A percentile compares a stretch with the other conserved stretches of the same genome.
Evolutionary conservation across 305 asterid genomes (phyloP).

Genomic region (Fraxinus greggii): DNA sequence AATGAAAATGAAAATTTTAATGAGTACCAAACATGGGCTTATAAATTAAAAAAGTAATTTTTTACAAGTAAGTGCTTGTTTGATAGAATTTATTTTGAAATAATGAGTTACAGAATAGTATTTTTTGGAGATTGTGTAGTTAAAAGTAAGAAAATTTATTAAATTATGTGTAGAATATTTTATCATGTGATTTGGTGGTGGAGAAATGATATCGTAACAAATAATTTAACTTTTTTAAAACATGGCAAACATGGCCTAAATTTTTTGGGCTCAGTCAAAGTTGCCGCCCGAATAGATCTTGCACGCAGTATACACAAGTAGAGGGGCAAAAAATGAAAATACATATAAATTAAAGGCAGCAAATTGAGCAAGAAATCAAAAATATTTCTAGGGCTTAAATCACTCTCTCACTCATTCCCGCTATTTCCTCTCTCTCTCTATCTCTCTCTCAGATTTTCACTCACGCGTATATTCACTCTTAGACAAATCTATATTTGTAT

Average conservation of each 20-base stretch:
- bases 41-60: too few relatives aligned
- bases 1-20: too few relatives aligned
- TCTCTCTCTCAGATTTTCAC: background rate
- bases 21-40: too few relatives aligned
- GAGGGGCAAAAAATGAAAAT: background rate
- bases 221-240: too few relatives aligned
- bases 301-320: background rate
- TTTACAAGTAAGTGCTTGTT: too few relatives aligned
- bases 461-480: background rate
- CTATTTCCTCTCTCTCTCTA: background rate
- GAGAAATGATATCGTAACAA: too few relatives aligned
- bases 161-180: too few relatives aligned
- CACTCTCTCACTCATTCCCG: background rate
- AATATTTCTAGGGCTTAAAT: background rate
- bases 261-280: background rate
- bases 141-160: too few relatives aligned
- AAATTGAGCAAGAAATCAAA: background rate
- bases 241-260: background rate
- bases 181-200: too few relatives aligned
- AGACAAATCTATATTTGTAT: background rate
- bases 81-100: too few relatives aligned
- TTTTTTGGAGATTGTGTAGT: too few relatives aligned
- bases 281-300: background rate
- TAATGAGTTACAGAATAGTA: too few relatives aligned
- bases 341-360: background rate